A percentile compares a stretch with the other conserved stretches of the same genome.
phyloP scores from a whole-genome alignment of 805 yeast genomes.

The Lachancea thermotolerans region DNA sequence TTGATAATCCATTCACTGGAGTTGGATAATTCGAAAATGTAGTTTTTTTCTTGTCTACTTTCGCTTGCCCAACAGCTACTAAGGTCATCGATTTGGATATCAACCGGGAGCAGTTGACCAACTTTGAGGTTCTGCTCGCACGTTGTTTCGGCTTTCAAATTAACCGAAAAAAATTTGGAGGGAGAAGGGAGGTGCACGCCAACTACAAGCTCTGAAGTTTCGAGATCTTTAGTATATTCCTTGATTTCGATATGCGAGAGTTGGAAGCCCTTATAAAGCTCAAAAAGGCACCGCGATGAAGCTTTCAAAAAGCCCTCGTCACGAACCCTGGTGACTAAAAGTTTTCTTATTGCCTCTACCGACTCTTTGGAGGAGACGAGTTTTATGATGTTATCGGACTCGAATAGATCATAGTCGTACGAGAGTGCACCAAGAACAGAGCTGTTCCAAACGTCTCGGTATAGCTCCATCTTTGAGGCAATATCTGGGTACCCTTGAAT shows the following conservation, averaged over 20 bases:
- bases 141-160: slow-evolving; percentile 7
- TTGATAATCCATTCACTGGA: slow-evolving; percentile 75
- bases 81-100: slow-evolving; percentile 15
- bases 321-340: slow-evolving; percentile 6
- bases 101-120: slow-evolving; percentile 19
- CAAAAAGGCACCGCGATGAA: slow-evolving; percentile 16
- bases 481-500: slow-evolving; percentile 24
- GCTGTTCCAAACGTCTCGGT: slow-evolving; percentile 24
- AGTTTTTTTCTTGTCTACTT: slow-evolving; percentile 12
- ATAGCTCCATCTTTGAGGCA: slow-evolving; percentile 18
- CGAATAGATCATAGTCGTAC: slow-evolving; percentile 21
- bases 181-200: slow-evolving; percentile 26
- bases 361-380: slow-evolving; percentile 5
- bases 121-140: slow-evolving; percentile 7
- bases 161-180: slow-evolving; percentile 20
- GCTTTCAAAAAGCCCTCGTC: slow-evolving; percentile 12
- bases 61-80: slow-evolving; percentile 17
- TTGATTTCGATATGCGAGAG: slow-evolving; percentile 19
- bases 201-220: slow-evolving; percentile 16
- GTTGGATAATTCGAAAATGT: slow-evolving; percentile 42
- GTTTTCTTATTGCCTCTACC: slow-evolving; percentile 1
- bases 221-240: slow-evolving; percentile 20
- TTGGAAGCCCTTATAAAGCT: slow-evolving; percentile 15
- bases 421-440: slow-evolving; percentile 16
- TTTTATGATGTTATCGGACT: slow-evolving; percentile 9